phyloP scores from a whole-genome alignment of 2,329 filamentous ascomycete species.

The Ascochyta clinopodiicola region DNA sequence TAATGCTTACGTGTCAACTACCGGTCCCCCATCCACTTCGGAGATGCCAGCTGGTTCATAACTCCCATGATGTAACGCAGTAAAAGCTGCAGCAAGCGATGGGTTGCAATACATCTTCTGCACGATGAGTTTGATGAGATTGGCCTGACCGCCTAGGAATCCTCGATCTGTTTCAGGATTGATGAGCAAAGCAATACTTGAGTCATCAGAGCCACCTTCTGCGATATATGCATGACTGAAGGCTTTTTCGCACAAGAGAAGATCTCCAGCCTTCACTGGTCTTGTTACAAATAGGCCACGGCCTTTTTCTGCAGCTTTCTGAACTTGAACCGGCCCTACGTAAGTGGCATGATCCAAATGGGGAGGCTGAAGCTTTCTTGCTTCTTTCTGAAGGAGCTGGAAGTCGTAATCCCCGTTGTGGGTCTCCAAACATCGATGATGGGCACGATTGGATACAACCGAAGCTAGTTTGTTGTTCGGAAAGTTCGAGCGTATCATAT shows the following conservation, averaged over 20 bases:
- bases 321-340: conserved; percentile 51
- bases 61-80: conserved; percentile 45
- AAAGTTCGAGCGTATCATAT: conserved; percentile 37
- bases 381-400: conserved; percentile 44
- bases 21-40: conserved; percentile 45
- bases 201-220: conserved; percentile 14
- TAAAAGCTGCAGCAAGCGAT: conserved; percentile 42
- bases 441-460: conserved; percentile 19
- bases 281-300: conserved; percentile 59
- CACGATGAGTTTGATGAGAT: conserved; percentile 51
- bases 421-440: conserved; percentile 43
- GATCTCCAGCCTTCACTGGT: conserved; percentile 45
- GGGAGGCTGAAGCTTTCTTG: conserved; percentile 48
- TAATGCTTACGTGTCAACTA: conserved; percentile 52
- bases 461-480: conserved; percentile 41
- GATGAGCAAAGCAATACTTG: conserved; percentile 44
- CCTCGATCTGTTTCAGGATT: conserved; percentile 44
- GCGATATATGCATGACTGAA: conserved; percentile 52
- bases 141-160: conserved; percentile 49
- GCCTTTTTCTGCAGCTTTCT: conserved; percentile 49
- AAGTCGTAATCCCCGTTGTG: conserved; percentile 48
- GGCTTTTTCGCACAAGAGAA: conserved; percentile 59
- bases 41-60: conserved; percentile 43
- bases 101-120: conserved; percentile 58
- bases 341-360: conserved; percentile 58